These are phyloP conservation scores for Populus hybrid DNA, from an alignment of 441 rosid genomes.

Conservation along the genomic window DNA sequence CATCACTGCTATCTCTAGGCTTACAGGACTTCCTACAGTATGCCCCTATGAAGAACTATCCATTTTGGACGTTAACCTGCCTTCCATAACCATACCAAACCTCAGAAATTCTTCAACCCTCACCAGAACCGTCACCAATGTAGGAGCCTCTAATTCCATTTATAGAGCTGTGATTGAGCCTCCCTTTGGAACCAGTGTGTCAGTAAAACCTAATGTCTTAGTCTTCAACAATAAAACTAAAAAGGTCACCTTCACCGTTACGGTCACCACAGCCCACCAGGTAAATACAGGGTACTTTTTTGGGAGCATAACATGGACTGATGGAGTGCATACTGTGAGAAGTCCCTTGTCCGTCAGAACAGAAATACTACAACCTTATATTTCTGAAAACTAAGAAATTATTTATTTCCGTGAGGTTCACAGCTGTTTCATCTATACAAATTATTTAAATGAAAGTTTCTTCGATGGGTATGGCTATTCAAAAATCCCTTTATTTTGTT, in stretches of 20 bases:
- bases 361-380: constrained; percentile 16
- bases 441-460: too few relatives aligned
- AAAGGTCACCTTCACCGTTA: constrained; percentile 29
- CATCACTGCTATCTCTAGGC: constrained; percentile 34
- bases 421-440: too few relatives aligned
- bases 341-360: constrained; percentile 35
- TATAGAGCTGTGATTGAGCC: constrained; percentile 32
- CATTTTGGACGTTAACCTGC: constrained; percentile 63
- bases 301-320: constrained; percentile 45
- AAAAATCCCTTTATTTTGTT: too few relatives aligned
- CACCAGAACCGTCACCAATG: constrained; percentile 47
- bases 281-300: constrained; percentile 44
- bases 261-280: constrained; percentile 9
- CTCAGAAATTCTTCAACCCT: constrained; percentile 46
- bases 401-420: not conserved
- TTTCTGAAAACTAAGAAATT: constrained; percentile 3
- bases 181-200: constrained; percentile 28
- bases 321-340: constrained; percentile 28
- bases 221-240: constrained; percentile 21
- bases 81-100: constrained; percentile 60
- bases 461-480: too few relatives aligned
- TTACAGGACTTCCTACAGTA: constrained; percentile 27
- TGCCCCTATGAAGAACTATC: constrained; percentile 29
- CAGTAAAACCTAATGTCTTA: constrained; percentile 30
- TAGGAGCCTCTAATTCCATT: constrained; percentile 28